Percentiles rank a stretch among this genome's conserved stretches.
Evolutionary conservation across 768 basidiomycete species (phyloP).

Genomic region (Podaxis sp.): DNA sequence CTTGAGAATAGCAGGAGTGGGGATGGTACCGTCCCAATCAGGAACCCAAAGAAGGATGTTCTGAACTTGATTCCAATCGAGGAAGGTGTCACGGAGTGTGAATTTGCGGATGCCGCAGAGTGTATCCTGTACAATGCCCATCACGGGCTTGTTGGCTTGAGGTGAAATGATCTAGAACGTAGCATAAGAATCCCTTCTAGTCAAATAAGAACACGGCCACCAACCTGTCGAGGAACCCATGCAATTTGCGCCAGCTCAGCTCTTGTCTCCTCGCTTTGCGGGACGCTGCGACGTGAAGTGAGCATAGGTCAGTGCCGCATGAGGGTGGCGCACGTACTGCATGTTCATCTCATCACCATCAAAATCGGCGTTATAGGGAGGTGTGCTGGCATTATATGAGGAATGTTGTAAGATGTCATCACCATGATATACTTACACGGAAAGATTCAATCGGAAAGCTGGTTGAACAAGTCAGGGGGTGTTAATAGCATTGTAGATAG

Average conservation of each 20-base stretch:
- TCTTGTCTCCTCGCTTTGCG: slow-evolving; percentile 97
- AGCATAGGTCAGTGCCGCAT: neutral
- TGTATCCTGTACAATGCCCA: slow-evolving; percentile 99
- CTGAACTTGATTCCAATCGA: slow-evolving; percentile 95
- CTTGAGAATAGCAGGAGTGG: slow-evolving; percentile 92
- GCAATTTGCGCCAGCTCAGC: slow-evolving; percentile 98
- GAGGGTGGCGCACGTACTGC: slow-evolving; percentile 71
- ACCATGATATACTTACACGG: slow-evolving; percentile 68
- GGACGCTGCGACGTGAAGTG: slow-evolving; percentile 58
- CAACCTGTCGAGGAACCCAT: slow-evolving; percentile 95
- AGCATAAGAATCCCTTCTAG: neutral
- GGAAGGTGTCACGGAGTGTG: slow-evolving; percentile 91
- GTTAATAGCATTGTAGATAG: neutral
- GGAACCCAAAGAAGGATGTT: slow-evolving; percentile 98
- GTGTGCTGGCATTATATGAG: slow-evolving; percentile 57
- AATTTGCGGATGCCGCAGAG: slow-evolving; percentile 97
- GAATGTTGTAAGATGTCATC: slow-evolving; percentile 21
- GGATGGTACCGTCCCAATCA: slow-evolving; percentile 93
- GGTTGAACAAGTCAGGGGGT: slow-evolving; percentile 14
- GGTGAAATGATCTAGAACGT: slow-evolving; percentile 88
- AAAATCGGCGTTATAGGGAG: slow-evolving; percentile 99
- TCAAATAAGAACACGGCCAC: slow-evolving; percentile 14
- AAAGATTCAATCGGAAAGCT: slow-evolving; percentile 98
- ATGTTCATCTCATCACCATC: slow-evolving; percentile 99
- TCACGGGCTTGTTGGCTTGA: slow-evolving; percentile 99